These are phyloP conservation scores for Hypsizygus ulmarius DNA, from an alignment of 1,284 basidiomycete genomes.

Conservation along the genomic window DNA sequence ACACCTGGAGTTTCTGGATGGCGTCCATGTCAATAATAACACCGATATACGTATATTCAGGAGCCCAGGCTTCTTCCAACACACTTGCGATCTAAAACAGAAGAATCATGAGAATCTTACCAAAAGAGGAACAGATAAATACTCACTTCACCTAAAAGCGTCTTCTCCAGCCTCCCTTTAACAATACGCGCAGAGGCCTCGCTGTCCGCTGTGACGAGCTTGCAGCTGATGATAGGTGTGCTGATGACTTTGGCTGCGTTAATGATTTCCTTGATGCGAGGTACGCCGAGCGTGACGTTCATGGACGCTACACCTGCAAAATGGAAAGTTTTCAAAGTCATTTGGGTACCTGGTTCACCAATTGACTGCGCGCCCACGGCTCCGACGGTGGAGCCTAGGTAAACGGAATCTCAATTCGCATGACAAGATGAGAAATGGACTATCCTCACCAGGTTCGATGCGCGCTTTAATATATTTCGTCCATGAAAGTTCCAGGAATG, in stretches of 20 bases:
- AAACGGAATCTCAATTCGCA: slow-evolving; percentile 11
- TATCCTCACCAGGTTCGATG: slow-evolving; percentile 81
- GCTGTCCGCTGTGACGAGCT: slow-evolving; percentile 80
- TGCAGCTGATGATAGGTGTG: slow-evolving; percentile 98
- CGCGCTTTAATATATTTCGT: slow-evolving; percentile 91
- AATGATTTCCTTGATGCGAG: slow-evolving; percentile 99
- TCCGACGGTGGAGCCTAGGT: slow-evolving; percentile 88
- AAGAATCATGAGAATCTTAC: slow-evolving; percentile 1
- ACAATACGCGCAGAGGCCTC: slow-evolving; percentile 95
- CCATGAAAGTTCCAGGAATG: slow-evolving; percentile 88
- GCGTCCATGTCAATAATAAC: slow-evolving; percentile 91
- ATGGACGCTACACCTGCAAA: slow-evolving; percentile 99
- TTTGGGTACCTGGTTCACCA: slow-evolving; percentile 98
- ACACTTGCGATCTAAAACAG: slow-evolving; percentile 80
- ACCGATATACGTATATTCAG: slow-evolving; percentile 90
- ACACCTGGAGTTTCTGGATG: slow-evolving; percentile 85
- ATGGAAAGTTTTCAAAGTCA: slow-evolving; percentile 99
- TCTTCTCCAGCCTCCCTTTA: slow-evolving; percentile 96
- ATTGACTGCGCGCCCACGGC: slow-evolving; percentile 99
- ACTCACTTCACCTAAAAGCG: slow-evolving; percentile 87
- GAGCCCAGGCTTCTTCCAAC: slow-evolving; percentile 95
- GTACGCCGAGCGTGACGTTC: slow-evolving; percentile 99
- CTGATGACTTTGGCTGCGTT: slow-evolving; percentile 97
- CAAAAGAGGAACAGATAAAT: slow-evolving; percentile 12
- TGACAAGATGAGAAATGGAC: neutral